These are phyloP conservation scores for Leccinum subtestaceum DNA, from an alignment of 768 basidiomycete genomes.

Conservation along the genomic window DNA sequence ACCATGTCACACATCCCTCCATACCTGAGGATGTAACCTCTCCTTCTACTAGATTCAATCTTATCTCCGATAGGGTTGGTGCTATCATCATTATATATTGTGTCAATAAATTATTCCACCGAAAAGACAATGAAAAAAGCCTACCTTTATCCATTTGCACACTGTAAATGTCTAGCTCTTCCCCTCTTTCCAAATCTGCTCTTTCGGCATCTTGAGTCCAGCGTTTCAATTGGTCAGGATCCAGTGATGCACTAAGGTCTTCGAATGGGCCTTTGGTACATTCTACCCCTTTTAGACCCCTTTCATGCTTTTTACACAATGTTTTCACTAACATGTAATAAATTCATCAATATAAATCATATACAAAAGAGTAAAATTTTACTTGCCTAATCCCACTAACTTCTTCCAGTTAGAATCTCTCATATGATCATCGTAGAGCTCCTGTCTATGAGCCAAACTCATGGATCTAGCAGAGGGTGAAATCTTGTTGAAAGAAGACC, in stretches of 20 bases:
- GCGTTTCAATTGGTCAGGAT: background rate
- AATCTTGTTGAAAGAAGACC: constrained; percentile 30
- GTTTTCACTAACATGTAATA: background rate
- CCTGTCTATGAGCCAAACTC: constrained; percentile 22
- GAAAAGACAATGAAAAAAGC: background rate
- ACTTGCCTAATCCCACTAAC: background rate
- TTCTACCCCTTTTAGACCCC: background rate
- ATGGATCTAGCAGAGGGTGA: constrained; percentile 23
- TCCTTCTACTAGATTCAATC: background rate
- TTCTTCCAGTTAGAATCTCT: constrained; percentile 3
- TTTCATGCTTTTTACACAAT: background rate
- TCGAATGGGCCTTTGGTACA: background rate
- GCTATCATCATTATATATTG: background rate
- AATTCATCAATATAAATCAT: background rate
- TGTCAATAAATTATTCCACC: too few relatives aligned
- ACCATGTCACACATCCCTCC: too few relatives aligned
- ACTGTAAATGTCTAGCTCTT: background rate
- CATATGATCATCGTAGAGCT: constrained; percentile 16
- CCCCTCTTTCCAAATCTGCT: background rate
- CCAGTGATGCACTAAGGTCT: background rate
- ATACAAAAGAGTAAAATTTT: background rate
- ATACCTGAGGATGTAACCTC: too few relatives aligned
- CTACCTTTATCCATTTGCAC: background rate
- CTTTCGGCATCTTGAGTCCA: background rate
- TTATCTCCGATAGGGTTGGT: background rate